A percentile compares a stretch with the other conserved stretches of the same genome.
Evolutionary conservation across 495 filamentous ascomycete species (phyloP).

Genomic region (Rhypophila decipiens): DNA sequence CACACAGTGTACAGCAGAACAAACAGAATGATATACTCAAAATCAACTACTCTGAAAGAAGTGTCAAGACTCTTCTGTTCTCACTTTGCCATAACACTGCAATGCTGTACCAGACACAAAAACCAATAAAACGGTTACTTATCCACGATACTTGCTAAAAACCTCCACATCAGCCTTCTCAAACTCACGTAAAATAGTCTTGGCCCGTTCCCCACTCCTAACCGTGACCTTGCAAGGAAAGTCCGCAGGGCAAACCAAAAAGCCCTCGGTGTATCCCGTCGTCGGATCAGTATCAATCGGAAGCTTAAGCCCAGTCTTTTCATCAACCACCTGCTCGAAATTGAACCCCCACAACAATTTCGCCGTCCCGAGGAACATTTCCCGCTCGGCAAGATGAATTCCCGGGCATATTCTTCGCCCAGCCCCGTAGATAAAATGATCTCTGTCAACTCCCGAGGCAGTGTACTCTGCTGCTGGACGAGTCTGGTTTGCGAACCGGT

Average conservation of each 20-base stretch:
- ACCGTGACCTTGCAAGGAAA: conserved; percentile 18
- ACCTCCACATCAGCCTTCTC: conserved; percentile 18
- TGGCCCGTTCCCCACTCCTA: conserved; percentile 17
- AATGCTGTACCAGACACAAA: too few species aligned
- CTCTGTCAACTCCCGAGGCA: conserved; percentile 23
- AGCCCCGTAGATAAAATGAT: conserved; percentile 47
- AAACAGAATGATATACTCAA: too few species aligned
- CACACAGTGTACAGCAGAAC: too few species aligned
- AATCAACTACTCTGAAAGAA: too few species aligned
- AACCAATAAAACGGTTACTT: too few species aligned
- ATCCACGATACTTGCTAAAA: conserved; percentile 11
- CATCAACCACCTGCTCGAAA: conserved; percentile 22
- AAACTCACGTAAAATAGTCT: conserved; percentile 21
- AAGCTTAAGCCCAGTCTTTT: conserved; percentile 17
- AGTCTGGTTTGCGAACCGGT: conserved; percentile 29
- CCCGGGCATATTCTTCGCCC: conserved; percentile 53
- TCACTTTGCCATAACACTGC: too few species aligned
- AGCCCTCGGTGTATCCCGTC: conserved; percentile 33
- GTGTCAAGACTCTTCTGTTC: too few species aligned
- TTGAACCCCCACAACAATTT: conserved; percentile 50
- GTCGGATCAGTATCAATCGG: conserved; percentile 16
- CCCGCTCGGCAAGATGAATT: conserved; percentile 48
- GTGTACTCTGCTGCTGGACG: conserved; percentile 27
- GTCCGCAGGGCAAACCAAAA: conserved; percentile 29
- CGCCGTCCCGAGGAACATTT: conserved; percentile 40